Evolutionary conservation across 176 grass and related monocot species (phyloP).

Genomic region (Eremochloa ophiuroides): DNA sequence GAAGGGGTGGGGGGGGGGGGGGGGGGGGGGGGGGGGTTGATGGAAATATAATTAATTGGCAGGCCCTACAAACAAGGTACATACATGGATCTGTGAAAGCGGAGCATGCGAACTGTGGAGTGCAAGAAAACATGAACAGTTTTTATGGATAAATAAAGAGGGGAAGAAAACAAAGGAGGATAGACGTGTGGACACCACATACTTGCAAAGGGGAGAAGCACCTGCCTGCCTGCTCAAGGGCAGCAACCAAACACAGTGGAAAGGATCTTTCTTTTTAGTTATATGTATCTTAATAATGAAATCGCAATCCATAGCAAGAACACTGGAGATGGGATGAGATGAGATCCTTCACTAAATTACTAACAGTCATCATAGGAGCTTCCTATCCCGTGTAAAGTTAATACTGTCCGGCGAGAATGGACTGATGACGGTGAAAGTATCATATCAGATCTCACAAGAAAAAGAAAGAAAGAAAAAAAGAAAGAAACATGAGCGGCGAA

Average conservation of each 20-base stretch:
- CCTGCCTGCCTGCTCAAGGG: background rate
- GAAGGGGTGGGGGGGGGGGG: too few relatives aligned
- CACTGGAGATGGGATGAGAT: background rate
- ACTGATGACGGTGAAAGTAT: background rate
- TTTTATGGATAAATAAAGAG: background rate
- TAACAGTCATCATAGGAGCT: background rate
- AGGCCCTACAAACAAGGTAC: background rate
- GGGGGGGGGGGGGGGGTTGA: too few relatives aligned
- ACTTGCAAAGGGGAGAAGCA: slow-evolving; percentile 15
- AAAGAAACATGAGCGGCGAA: background rate
- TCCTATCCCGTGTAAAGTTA: background rate
- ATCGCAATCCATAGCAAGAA: background rate
- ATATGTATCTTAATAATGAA: background rate
- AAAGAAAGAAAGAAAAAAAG: background rate
- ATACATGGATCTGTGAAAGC: background rate
- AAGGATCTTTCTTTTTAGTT: background rate
- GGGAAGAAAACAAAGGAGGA: background rate
- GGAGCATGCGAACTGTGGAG: background rate
- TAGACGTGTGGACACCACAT: background rate
- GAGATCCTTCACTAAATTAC: background rate
- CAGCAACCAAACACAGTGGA: slow-evolving; percentile 7
- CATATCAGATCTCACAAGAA: background rate
- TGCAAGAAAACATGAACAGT: background rate
- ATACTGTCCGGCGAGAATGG: background rate
- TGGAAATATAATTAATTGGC: background rate